These are phyloP conservation scores for Butyriboletus appendiculatus DNA, from an alignment of 1,284 basidiomycete genomes.

Conservation along the genomic window DNA sequence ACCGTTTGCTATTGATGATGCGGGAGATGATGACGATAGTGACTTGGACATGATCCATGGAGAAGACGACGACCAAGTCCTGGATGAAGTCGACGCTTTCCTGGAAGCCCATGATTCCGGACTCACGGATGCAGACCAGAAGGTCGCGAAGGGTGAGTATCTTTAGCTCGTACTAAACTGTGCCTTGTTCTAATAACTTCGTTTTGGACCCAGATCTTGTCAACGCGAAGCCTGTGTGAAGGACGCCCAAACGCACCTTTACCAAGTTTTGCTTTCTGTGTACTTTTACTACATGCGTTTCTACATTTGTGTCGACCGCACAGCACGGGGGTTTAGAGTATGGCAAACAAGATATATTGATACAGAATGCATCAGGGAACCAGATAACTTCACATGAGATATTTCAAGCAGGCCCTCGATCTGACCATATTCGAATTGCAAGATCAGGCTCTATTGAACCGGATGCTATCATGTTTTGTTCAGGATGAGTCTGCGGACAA, in stretches of 20 bases:
- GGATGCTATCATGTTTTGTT: slow-evolving; percentile 82
- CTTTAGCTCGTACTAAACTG: neutral
- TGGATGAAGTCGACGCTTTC: slow-evolving; percentile 95
- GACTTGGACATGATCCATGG: slow-evolving; percentile 66
- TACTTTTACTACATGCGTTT: slow-evolving; percentile 19
- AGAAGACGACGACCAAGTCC: slow-evolving; percentile 75
- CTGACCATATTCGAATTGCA: slow-evolving; percentile 77
- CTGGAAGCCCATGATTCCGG: slow-evolving; percentile 89
- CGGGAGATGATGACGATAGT: slow-evolving; percentile 65
- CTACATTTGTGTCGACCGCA: slow-evolving; percentile 12
- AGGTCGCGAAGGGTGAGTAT: slow-evolving; percentile 70
- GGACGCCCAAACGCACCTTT: neutral
- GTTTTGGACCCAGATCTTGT: slow-evolving; percentile 50
- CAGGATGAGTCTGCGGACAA: slow-evolving; percentile 68
- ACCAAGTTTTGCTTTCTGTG: slow-evolving; percentile 6
- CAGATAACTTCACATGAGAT: slow-evolving; percentile 2
- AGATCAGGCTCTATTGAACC: slow-evolving; percentile 82
- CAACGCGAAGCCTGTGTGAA: slow-evolving; percentile 58
- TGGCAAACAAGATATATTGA: slow-evolving; percentile 10
- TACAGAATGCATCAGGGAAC: slow-evolving; percentile 11
- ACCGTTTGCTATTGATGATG: slow-evolving; percentile 93
- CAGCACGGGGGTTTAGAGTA: slow-evolving; percentile 4
- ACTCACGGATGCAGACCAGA: slow-evolving; percentile 81
- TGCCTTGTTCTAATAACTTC: slow-evolving; percentile 1
- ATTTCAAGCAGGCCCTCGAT: slow-evolving; percentile 40